A percentile compares a stretch with the other conserved stretches of the same genome.
Conservation (phyloP, 768 basidiomycete species). For the Holtermannia corniformis region DNA sequence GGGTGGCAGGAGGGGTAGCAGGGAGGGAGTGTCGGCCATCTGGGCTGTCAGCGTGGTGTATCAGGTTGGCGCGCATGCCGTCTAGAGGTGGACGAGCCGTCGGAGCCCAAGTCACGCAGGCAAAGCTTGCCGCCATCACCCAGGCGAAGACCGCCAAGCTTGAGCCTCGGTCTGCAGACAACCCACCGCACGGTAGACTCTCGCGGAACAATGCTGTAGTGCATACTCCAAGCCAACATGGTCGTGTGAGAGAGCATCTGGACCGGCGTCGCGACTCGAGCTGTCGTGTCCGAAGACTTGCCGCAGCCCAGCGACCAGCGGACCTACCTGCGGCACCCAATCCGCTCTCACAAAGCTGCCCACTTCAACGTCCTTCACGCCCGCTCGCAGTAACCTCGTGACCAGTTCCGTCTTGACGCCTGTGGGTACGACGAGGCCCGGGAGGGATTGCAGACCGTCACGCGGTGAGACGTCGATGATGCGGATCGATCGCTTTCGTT, state of each 20-base stretch:
- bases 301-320: too few species aligned
- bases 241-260: too few species aligned
- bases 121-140: too few species aligned
- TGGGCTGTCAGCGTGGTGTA: constrained; percentile 35
- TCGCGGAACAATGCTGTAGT: too few species aligned
- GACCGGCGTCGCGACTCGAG: too few species aligned
- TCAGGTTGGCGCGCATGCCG: too few species aligned
- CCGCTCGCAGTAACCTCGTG: constrained; percentile 60
- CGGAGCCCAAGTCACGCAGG: too few species aligned
- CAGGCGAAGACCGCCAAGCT: too few species aligned
- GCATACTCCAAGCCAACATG: too few species aligned
- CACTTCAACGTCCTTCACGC: constrained; percentile 61
- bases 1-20: constrained; percentile 45
- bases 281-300: neutral
- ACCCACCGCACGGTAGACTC: too few species aligned
- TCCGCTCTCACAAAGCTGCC: constrained; percentile 89
- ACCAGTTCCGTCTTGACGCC: constrained; percentile 71
- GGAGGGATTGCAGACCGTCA: constrained; percentile 85
- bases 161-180: too few species aligned
- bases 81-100: too few species aligned
- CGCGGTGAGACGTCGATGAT: constrained; percentile 87
- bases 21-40: constrained; percentile 80
- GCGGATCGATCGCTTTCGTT: constrained; percentile 6
- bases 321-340: constrained; percentile 76
- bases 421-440: constrained; percentile 57